Evolutionary conservation across 805 yeast species (phyloP).

Genomic region (Kazachstania viticola): DNA sequence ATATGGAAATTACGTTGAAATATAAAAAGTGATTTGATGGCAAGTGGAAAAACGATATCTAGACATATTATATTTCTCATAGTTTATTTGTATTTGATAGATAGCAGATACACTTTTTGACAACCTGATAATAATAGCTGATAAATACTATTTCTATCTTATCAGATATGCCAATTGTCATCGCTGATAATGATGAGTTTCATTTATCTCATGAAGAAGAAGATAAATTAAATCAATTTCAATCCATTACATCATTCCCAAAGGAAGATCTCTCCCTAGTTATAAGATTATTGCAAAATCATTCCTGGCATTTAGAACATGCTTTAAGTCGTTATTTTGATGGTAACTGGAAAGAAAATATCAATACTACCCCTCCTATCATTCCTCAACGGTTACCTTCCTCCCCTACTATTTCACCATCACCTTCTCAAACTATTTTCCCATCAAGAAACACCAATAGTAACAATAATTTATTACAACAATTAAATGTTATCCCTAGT

Average conservation of each 20-base stretch:
- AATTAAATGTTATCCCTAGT: slow-evolving; percentile 3
- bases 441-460: neutral
- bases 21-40: too few relatives aligned
- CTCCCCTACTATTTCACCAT: neutral
- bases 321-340: slow-evolving; percentile 56
- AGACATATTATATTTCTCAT: too few relatives aligned
- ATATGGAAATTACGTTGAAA: too few relatives aligned
- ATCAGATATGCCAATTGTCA: slow-evolving; percentile 23
- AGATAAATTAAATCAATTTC: slow-evolving; percentile 36
- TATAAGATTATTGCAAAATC: slow-evolving; percentile 34
- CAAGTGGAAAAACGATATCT: too few relatives aligned
- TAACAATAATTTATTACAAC: too few relatives aligned
- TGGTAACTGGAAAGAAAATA: slow-evolving; percentile 30
- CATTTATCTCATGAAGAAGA: slow-evolving; percentile 33
- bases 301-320: slow-evolving; percentile 51
- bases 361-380: slow-evolving; percentile 3
- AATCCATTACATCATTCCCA: slow-evolving; percentile 38
- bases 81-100: too few relatives aligned
- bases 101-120: too few relatives aligned
- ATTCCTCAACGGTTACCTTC: neutral
- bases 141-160: too few relatives aligned
- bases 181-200: slow-evolving; percentile 14
- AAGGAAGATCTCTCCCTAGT: slow-evolving; percentile 38
- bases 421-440: neutral
- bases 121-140: too few relatives aligned